Conservation (phyloP, 768 basidiomycete species). For the Lyophyllum atratum region DNA sequence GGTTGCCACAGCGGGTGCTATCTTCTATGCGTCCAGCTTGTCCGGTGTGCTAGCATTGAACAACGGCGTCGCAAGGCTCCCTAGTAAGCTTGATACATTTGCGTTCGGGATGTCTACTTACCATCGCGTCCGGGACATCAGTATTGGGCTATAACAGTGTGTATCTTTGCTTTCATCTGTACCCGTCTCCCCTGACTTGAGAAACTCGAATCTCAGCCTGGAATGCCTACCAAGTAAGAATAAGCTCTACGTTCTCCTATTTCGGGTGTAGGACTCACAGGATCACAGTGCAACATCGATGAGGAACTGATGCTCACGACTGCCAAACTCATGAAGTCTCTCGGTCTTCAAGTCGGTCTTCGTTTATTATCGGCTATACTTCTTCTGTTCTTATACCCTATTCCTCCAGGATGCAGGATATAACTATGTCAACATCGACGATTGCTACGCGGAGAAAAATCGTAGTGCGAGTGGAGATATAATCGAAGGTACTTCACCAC, state of each 20-base stretch:
- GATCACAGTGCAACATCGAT: slow-evolving; percentile 56
- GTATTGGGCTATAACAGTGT: slow-evolving; percentile 68
- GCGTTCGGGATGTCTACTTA: neutral
- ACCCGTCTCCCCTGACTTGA: neutral
- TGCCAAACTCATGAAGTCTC: slow-evolving; percentile 53
- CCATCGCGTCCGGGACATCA: slow-evolving; percentile 18
- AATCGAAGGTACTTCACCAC: slow-evolving; percentile 42
- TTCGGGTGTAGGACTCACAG: neutral
- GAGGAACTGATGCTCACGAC: slow-evolving; percentile 52
- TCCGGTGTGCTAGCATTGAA: slow-evolving; percentile 18
- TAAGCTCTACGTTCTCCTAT: neutral
- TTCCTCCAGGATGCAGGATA: slow-evolving; percentile 55
- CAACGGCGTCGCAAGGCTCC: slow-evolving; percentile 38
- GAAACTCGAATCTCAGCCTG: slow-evolving; percentile 52
- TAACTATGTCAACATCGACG: slow-evolving; percentile 61
- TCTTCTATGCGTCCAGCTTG: slow-evolving; percentile 12
- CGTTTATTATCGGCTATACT: neutral
- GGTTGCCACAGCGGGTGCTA: slow-evolving; percentile 19
- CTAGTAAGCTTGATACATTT: slow-evolving; percentile 26
- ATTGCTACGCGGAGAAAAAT: slow-evolving; percentile 63
- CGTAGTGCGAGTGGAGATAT: slow-evolving; percentile 53
- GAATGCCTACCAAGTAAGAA: slow-evolving; percentile 65
- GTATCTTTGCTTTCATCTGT: slow-evolving; percentile 18
- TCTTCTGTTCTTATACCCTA: neutral
- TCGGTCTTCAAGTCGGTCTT: slow-evolving; percentile 50